These are phyloP conservation scores for Aspergillus costaricaensis DNA, from an alignment of 2,329 filamentous ascomycete genomes.

Conservation along the genomic window DNA sequence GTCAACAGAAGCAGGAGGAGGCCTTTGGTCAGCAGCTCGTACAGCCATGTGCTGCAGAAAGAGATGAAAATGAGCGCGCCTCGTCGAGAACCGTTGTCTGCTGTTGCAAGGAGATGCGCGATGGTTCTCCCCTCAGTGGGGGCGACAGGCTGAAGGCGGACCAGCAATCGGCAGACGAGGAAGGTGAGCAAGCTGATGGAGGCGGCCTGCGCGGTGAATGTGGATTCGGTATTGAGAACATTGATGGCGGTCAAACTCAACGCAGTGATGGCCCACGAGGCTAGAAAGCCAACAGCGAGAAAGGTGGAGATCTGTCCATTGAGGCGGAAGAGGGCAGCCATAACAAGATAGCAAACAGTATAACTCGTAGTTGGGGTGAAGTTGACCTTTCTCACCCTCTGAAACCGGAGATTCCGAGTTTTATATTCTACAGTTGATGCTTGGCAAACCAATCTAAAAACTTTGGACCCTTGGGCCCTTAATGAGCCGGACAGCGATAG, in stretches of 20 bases:
- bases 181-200: constrained; percentile 23
- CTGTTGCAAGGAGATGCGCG: constrained; percentile 17
- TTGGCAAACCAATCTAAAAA: not conserved
- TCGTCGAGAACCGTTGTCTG: constrained; percentile 11
- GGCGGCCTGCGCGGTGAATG: constrained; percentile 8
- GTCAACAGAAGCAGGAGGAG: constrained; percentile 16
- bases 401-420: rapidly evolving
- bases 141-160: constrained; percentile 1
- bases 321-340: not conserved
- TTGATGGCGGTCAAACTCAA: constrained; percentile 20
- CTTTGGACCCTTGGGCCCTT: not conserved
- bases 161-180: constrained; percentile 17
- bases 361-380: too few relatives aligned
- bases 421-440: not conserved
- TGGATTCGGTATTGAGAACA: constrained; percentile 17
- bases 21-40: constrained; percentile 10
- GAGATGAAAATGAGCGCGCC: constrained; percentile 11
- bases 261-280: constrained; percentile 14
- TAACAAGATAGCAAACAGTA: not conserved
- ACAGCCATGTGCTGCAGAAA: constrained; percentile 15
- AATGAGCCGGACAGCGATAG: not conserved
- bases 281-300: constrained; percentile 5
- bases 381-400: too few relatives aligned
- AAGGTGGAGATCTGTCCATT: not conserved
- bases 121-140: constrained; percentile 5